Base-by-base conservation (phyloP, 768 basidiomycete genomes). In the Lentinus brumalis region DNA sequence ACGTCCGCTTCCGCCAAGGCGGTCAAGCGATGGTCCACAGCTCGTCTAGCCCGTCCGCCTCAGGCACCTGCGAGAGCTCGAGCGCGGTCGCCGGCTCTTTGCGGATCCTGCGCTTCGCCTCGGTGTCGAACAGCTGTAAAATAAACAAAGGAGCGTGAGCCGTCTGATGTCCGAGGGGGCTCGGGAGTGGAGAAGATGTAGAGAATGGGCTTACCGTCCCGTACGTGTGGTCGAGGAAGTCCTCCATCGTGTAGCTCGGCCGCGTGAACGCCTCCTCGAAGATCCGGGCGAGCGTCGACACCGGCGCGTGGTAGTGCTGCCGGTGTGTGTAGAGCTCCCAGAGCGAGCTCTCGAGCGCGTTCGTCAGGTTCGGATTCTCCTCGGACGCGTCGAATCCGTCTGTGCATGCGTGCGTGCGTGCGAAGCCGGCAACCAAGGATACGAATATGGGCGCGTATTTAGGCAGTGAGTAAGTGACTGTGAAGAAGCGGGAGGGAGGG, bases 181-280 rank as follows among this genome's bases (percentile, higher is more conserved):
- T 11, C 11, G 35, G 35, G 35, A 35, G 11, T 6, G 35, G 7
- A 11, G 35, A 35, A 35, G 32, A 10, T 10, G 32, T 10, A 10
- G 32, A 10, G 5, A 35, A 35, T 35, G 11, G 11, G 35, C 86
- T 56, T 67, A 94, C 92, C 65, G 92, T 93, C 41, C 80, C 83
- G 68, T 93, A 94, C 2, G 91, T 91, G 71, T 98, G 96, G 72
- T 98, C 97, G 70, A 98, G 73, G 73, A 98, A 99, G 71, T 98
- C 96, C 66, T 98, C 96, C 85, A 97, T 84, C 14, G 85, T 78
- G 74, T 95, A 98, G 39, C 80, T 81, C 16, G 89, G 92, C 70
- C 96, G 98, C n/a, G 94, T 98, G 76, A 99, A 97, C 5, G 91
- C 88, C 70, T 96, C 94, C 12, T 81, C 81, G 66, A 97, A 92